Evolutionary conservation across 768 basidiomycete genomes (phyloP), one percentile per base, ranked within the genome.

Genomic region (Baorangia bicolor): DNA sequence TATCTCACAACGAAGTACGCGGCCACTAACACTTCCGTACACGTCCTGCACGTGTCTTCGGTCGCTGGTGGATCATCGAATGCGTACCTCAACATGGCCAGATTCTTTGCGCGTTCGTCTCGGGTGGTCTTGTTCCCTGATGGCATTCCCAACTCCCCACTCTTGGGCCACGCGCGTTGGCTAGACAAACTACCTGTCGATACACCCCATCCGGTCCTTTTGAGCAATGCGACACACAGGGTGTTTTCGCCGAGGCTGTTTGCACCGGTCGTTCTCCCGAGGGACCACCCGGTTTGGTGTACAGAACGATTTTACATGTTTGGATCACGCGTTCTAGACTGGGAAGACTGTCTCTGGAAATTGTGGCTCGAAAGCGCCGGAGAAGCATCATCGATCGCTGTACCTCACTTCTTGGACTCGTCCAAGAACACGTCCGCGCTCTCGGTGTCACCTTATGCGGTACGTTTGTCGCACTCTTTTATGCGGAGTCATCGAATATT

Each of bases 261-360:
- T 3, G 73, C 82, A 3, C 82, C 86, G 3, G 59, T 83, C 16
- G 56, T 84, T 21, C 62, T 72, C 61, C 66, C 60, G 56, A 75
- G 61, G 63, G 72, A 83, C 60, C 71, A 82, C 58, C 72, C 77
- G 1, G 64, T 80, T 10, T 88, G 86, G 86, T 88, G 86, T 59
- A 77, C 80, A 2, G 85, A 87, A 55, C 77, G 84, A 35, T 73
- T 79, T 53, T 80, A 82, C 55, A 59, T 77, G 18, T 65, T 70
- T 43, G 67, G 70, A 33, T 76, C 79, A 23, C 81, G 84, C 21
- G 56, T 61, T 1, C 67, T 75, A 4, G 83, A 86, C 55, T 88
- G 86, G 86, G 73, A 77, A 33, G 82, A 85, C 55, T 88, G 86
- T 64, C 68, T 87, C 14, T 88, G 86, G 85, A 82, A 84, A 61